Conservation (phyloP, 129 eudicot species). For the Centaurea solstitialis region DNA sequence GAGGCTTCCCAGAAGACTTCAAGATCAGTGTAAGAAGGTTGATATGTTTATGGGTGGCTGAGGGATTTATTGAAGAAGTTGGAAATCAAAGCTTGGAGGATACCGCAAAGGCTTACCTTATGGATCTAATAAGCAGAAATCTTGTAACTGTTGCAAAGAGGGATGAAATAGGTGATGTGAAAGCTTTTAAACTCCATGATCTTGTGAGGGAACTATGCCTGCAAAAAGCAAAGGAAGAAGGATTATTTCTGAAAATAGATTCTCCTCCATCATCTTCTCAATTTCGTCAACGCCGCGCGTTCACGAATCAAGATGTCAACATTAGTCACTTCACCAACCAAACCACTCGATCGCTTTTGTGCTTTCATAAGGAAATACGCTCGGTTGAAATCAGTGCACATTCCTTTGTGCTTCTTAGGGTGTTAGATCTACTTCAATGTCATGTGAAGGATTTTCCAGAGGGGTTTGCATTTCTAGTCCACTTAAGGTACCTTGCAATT, state of each 20-base stretch:
- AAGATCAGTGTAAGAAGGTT: constrained; percentile 5
- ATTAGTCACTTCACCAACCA: no score
- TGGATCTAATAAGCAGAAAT: constrained; percentile 31
- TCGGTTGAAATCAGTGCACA: no score
- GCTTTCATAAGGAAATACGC: background rate
- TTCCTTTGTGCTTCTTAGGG: constrained; percentile 1
- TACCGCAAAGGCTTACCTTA: constrained; percentile 28
- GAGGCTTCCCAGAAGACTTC: constrained; percentile 3
- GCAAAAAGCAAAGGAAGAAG: background rate
- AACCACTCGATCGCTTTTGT: background rate
- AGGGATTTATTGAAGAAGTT: constrained; percentile 24
- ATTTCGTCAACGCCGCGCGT: background rate
- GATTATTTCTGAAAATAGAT: background rate
- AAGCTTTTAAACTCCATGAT: background rate
- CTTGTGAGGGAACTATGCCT: background rate
- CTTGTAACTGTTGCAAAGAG: constrained; percentile 5
- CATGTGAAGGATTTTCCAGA: background rate
- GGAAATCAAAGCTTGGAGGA: constrained; percentile 18
- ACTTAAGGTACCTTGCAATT: constrained; percentile 24
- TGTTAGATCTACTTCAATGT: background rate
- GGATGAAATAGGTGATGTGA: background rate
- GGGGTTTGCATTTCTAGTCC: background rate
- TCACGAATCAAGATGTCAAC: background rate
- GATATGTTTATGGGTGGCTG: constrained; percentile 34
- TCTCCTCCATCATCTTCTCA: background rate